Percentiles rank a stretch among this genome's conserved stretches.
These are phyloP conservation scores for Peniophora sp. DNA, from an alignment of 1,284 basidiomycete species.

Conservation along the genomic window DNA sequence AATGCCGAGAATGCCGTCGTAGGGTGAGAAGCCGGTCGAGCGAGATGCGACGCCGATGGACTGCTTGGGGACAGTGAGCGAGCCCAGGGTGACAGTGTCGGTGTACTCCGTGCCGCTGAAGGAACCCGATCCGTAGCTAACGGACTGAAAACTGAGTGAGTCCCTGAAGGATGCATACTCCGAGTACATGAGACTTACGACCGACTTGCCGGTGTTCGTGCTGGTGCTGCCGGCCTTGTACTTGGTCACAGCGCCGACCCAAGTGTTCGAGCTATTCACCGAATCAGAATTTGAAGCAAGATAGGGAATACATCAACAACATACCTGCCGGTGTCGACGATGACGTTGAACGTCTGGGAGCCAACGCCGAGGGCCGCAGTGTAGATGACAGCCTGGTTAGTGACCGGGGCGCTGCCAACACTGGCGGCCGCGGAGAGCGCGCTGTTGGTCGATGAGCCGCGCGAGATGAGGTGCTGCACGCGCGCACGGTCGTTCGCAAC, in stretches of 20 bases:
- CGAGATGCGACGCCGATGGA: conserved; percentile 49
- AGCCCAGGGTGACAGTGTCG: conserved; percentile 29
- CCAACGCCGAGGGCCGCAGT: conserved; percentile 50
- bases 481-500: conserved; percentile 14
- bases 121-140: conserved; percentile 42
- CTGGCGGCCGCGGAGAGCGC: conserved; percentile 49
- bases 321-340: not conserved
- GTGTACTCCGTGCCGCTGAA: conserved; percentile 37
- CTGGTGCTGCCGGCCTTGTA: conserved; percentile 36
- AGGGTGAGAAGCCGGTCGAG: conserved; percentile 29
- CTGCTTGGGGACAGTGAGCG: conserved; percentile 30
- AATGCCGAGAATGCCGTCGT: conserved; percentile 53
- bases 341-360: conserved; percentile 28
- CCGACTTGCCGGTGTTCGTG: conserved; percentile 30
- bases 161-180: not conserved
- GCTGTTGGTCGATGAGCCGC: conserved; percentile 25
- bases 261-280: conserved; percentile 41
- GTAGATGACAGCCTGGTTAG: conserved; percentile 34
- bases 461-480: conserved; percentile 8
- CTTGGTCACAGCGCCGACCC: conserved; percentile 41
- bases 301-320: conserved; percentile 16
- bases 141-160: conserved; percentile 17
- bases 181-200: conserved; percentile 22
- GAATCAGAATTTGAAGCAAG: conserved; percentile 53
- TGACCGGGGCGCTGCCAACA: conserved; percentile 25